Evolutionary conservation across 306 rosid genomes (phyloP).

Genomic region (Corylus heterophylla): DNA sequence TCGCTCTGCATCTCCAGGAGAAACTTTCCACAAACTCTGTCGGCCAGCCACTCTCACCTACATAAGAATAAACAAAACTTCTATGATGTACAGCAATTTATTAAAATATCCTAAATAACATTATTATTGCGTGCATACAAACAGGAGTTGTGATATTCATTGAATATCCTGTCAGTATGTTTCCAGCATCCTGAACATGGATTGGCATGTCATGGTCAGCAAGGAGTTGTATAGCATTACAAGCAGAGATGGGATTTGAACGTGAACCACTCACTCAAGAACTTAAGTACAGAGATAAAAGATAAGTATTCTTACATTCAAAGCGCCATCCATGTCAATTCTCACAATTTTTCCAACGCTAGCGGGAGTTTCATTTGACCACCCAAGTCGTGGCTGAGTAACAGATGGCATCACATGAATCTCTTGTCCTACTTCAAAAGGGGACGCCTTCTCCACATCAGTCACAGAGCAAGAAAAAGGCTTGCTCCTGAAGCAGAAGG

Average conservation of each 20-base stretch:
- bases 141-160: not conserved
- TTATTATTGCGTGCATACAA: constrained; percentile 1
- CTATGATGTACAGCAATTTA: constrained; percentile 1
- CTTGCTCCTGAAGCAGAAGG: constrained; percentile 97
- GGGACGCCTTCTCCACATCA: constrained; percentile 87
- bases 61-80: constrained; percentile 36
- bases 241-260: not conserved
- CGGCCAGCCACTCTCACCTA: constrained; percentile 87
- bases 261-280: not conserved
- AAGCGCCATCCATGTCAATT: constrained; percentile 95
- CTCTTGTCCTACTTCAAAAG: constrained; percentile 89
- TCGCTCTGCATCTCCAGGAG: constrained; percentile 96
- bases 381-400: constrained; percentile 88
- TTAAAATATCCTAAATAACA: constrained; percentile 2
- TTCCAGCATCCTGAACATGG: not conserved
- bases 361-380: constrained; percentile 95
- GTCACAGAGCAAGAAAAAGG: constrained; percentile 89
- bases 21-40: constrained; percentile 91
- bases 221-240: not conserved
- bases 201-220: not conserved
- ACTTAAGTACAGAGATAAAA: constrained; percentile 11
- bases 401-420: constrained; percentile 76
- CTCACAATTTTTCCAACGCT: constrained; percentile 80
- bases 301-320: constrained; percentile 69
- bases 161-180: not conserved